Conservation (phyloP, 2,329 filamentous ascomycete genomes). For the Thielaviopsis populi region DNA sequence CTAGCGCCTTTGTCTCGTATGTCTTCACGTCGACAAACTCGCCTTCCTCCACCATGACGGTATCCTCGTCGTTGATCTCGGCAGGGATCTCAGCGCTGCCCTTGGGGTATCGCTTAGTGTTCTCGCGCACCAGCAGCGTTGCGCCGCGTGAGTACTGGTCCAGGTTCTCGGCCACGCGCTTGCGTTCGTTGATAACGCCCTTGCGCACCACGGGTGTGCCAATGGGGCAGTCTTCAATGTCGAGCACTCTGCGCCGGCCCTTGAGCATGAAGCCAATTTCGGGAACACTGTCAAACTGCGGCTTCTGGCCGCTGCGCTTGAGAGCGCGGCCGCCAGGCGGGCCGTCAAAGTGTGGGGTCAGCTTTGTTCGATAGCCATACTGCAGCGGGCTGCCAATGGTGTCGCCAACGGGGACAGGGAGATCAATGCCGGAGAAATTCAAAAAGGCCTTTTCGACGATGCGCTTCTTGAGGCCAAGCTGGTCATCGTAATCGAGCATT, state of each 20-base stretch:
- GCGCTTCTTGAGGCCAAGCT: slow-evolving; percentile 68
- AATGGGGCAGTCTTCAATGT: slow-evolving; percentile 96
- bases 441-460: slow-evolving; percentile 83
- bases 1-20: slow-evolving; percentile 77
- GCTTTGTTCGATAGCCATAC: slow-evolving; percentile 89
- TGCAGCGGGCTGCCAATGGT: slow-evolving; percentile 83
- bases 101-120: slow-evolving; percentile 52
- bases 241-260: slow-evolving; percentile 62
- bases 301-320: slow-evolving; percentile 32
- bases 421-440: slow-evolving; percentile 60
- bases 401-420: slow-evolving; percentile 67
- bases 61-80: slow-evolving; percentile 23
- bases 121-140: slow-evolving; percentile 79
- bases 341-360: slow-evolving; percentile 89
- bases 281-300: slow-evolving; percentile 47
- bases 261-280: slow-evolving; percentile 85
- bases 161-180: slow-evolving; percentile 56
- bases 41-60: slow-evolving; percentile 35
- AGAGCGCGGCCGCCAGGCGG: slow-evolving; percentile 42
- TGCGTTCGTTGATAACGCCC: slow-evolving; percentile 67
- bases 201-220: slow-evolving; percentile 71
- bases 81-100: slow-evolving; percentile 22
- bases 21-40: slow-evolving; percentile 58
- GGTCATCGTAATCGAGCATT: slow-evolving; percentile 80
- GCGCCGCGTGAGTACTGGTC: slow-evolving; percentile 63